Evolutionary conservation across 257 asterid species (phyloP), one percentile per base, ranked within the genome.

Genomic region (Ajuga chamaepitys): DNA sequence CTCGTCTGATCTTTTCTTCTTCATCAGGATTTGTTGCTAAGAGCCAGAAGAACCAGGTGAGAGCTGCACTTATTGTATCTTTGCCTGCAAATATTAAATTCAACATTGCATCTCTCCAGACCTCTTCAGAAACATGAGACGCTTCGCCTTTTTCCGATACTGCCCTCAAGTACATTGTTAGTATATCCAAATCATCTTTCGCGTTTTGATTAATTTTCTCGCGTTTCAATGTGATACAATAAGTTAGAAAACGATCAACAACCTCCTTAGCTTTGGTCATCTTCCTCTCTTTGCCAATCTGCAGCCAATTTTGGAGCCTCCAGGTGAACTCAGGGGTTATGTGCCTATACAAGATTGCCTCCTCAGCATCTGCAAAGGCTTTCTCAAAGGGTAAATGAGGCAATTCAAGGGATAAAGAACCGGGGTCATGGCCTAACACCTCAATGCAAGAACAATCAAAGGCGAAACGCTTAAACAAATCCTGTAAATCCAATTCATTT

Each of bases 41-140:
- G 13, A 81, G 80, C 72, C 68, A 77, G 20, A 74, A 70, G 66
- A 76, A 74, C 78, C 80, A 80, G 0, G 78, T 58, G 0, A 80
- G 78, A 18, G 70, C 30, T 21, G 82, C 62, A 14, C 82, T 71
- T n/a, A 55, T 41, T 2, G 78, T 70, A 42, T 74, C 78, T 47
- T 58, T 74, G 13, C 85, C 82, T 3, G 82, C 85, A 16, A 67
- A 57, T 46, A 80, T 40, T 1, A 80, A 34, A 64, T 63, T 77
- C 13, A 77, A 7, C 34, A 54, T 2, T 4, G 60, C 30, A 16
- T 70, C 82, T 28, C 41, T 70, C 78, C 61, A 74, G 1, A 37
- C 6, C 16, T 44, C 57, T 13, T 70, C 69, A 0, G 65, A 44
- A 28, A 58, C 17, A 37, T 42, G 7, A 17, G 69, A 10, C 14